Evolutionary conservation across 257 asterid genomes (phyloP).

Genomic region (Penstemon davidsonii): DNA sequence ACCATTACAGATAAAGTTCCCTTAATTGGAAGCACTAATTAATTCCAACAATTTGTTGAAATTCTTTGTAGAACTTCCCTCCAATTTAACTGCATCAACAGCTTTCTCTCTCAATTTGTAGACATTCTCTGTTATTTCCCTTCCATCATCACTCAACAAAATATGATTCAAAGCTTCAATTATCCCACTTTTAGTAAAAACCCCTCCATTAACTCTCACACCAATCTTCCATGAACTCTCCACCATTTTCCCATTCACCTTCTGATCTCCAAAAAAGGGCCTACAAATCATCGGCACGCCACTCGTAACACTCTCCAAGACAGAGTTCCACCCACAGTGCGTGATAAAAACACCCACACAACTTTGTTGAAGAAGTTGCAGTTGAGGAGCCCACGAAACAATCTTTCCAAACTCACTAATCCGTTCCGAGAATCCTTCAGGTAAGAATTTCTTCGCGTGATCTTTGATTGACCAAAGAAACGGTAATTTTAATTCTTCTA

Average conservation of each 20-base stretch:
- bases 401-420: constrained; percentile 42
- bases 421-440: constrained; percentile 53
- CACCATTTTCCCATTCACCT: constrained; percentile 55
- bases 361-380: constrained; percentile 40
- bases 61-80: constrained; percentile 52
- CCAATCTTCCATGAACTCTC: constrained; percentile 56
- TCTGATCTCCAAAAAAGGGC: constrained; percentile 76
- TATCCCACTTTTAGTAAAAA: constrained; percentile 34
- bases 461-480: constrained; percentile 65
- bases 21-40: constrained; percentile 15
- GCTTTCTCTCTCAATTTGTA: constrained; percentile 36
- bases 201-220: constrained; percentile 41
- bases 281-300: constrained; percentile 70
- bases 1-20: neutral
- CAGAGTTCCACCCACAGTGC: constrained; percentile 86
- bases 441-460: constrained; percentile 36
- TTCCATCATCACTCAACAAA: constrained; percentile 31
- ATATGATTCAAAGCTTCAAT: constrained; percentile 31
- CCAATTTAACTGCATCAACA: constrained; percentile 29
- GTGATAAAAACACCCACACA: constrained; percentile 55
- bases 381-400: constrained; percentile 74
- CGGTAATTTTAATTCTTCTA: constrained; percentile 46
- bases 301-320: constrained; percentile 48
- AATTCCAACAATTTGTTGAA: constrained; percentile 41
- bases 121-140: constrained; percentile 40